Evolutionary conservation across 768 basidiomycete species (phyloP), one percentile per base, ranked within the genome.

Genomic region (Peribolospora kevripleyi): DNA sequence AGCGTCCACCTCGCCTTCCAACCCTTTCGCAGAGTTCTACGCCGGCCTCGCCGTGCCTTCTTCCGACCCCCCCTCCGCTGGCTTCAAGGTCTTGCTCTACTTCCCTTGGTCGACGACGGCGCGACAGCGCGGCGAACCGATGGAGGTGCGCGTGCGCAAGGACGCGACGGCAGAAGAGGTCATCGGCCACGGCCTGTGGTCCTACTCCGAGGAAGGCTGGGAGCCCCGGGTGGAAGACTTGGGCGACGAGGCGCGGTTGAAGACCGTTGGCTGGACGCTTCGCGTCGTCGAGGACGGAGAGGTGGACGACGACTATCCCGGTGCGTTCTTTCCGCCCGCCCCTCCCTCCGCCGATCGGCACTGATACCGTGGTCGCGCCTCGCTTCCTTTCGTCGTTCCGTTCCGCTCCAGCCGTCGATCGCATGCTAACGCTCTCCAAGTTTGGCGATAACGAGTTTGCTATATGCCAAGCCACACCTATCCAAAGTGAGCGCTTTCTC

Each of bases 241-340:
- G 14, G 54, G 14, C 13, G 47, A 54, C 43, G 59, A 59, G 10
- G 59, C 57, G 37, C 72, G 69, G 59, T 70, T 85, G 50, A 81
- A 78, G 48, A 82, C 84, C 0, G 72, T 83, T 3, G 87, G 85
- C 1, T 98, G 93, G 91, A 80, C 85, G 45, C 66, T 98, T 68
- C 72, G 86, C 56, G 87, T 97, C 54, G 84, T 87, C 1, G 93
- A 98, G 48, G 90, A 97, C 65, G 93, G 93, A 11, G 91, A 95
- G 66, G 86, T 97, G 0, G 93, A 98, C 65, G 93, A 95, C 65
- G 93, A 98, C 69, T 97, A 90, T 64, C 93, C 91, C 36, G 83
- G 90, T 91, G 66, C 61, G 84, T 73, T 11, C 42, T 55, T 10
- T 41, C 52, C 40, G n/a, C 40, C 25, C 25, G 25, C 25, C 25